Evolutionary conservation across 2,329 filamentous ascomycete species (phyloP).

Genomic region (Rhynchosporium secalis): DNA sequence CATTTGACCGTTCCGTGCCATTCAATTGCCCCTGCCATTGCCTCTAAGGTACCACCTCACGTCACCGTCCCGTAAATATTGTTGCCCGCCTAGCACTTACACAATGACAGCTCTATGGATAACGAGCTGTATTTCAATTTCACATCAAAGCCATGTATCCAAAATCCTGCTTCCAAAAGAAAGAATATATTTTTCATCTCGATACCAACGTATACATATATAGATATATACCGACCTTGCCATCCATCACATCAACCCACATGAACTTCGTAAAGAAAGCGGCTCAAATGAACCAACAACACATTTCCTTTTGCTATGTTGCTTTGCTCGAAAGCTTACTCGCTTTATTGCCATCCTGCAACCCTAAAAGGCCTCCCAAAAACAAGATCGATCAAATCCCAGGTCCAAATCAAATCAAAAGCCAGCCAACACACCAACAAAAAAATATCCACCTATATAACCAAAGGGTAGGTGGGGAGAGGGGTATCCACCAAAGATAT

Average conservation of each 20-base stretch:
- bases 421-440: conserved; percentile 2
- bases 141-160: no score
- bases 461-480: not conserved
- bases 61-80: no score
- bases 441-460: conserved; percentile 12
- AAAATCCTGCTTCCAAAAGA: not conserved
- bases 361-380: not conserved
- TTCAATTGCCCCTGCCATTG: no score
- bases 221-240: not conserved
- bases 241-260: not conserved
- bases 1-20: no score
- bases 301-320: not conserved
- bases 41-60: no score
- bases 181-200: conserved; percentile 7
- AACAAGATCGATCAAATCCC: not conserved
- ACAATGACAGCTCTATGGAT: no score
- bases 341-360: not conserved
- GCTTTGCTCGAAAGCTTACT: not conserved
- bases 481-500: conserved; percentile 12
- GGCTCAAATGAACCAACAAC: conserved; percentile 5
- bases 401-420: not conserved
- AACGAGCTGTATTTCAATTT: no score
- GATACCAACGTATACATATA: conserved; percentile 1
- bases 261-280: conserved; percentile 16
- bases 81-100: no score